Conservation (phyloP, 495 filamentous ascomycete genomes). For the Aspergillus sparsus region DNA sequence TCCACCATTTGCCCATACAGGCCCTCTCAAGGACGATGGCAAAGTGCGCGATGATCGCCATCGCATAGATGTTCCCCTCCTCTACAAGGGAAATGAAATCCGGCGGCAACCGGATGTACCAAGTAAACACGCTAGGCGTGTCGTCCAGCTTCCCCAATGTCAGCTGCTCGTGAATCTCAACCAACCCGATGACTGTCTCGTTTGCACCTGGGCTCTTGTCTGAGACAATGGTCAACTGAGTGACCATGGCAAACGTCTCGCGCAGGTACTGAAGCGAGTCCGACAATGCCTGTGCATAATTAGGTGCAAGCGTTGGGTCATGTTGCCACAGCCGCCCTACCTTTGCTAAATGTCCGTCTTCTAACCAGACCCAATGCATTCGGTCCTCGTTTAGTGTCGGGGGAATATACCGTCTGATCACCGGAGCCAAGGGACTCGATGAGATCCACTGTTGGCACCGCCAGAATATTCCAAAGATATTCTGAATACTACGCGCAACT, state of each 20-base stretch:
- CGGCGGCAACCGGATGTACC: conserved; percentile 7
- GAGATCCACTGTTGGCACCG: conserved; percentile 15
- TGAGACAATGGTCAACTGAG: conserved; percentile 2
- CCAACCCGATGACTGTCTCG: background rate
- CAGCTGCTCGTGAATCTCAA: conserved; percentile 4
- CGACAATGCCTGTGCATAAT: background rate
- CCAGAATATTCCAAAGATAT: conserved; percentile 16
- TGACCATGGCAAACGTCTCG: conserved; percentile 14
- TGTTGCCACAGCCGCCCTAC: conserved; percentile 2
- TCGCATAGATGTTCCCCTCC: conserved; percentile 4
- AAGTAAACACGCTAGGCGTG: conserved; percentile 9
- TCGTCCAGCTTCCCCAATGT: conserved; percentile 1
- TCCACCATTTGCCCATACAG: conserved; percentile 5
- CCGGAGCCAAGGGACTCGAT: background rate
- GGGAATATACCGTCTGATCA: conserved; percentile 2
- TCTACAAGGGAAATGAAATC: conserved; percentile 4
- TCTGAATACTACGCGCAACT: background rate
- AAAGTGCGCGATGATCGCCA: conserved; percentile 11
- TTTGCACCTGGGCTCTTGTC: background rate
- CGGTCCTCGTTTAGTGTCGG: background rate
- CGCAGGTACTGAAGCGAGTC: conserved; percentile 1
- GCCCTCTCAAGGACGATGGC: conserved; percentile 11
- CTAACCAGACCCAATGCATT: background rate
- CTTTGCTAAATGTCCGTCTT: conserved; percentile 2
- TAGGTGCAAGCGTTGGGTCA: background rate